Base-by-base conservation (phyloP, 225 moss, liverwort and hornwort genomes). In the Physcomitrium patens region DNA sequence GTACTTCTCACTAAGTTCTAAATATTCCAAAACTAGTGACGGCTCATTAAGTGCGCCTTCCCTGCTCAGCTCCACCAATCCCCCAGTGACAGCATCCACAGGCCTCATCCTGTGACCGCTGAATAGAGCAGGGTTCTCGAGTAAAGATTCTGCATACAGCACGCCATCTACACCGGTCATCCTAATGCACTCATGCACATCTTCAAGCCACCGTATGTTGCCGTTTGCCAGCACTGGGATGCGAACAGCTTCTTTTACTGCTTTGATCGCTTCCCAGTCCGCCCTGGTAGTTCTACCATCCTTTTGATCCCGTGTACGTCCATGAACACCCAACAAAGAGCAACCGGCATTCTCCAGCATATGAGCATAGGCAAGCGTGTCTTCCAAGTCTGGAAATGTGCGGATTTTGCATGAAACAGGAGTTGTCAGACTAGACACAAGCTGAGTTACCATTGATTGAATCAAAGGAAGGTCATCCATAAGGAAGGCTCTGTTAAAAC, bases 351-450 rank as follows among this genome's bases (percentile, higher is more conserved):
- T 82, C 69, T 97, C 90, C n/a, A 97, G 82, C 94, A 97, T 97
- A 44, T 55, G 86, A 6, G 94, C 94, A 47, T 94, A 97, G 0
- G 83, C 83, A 12, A 94, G 61, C 8, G 97, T 97, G 23, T 94
- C 85, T 69, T 85, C 86, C 12, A 90, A 58, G 68, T 90, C 83
- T 18, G 92, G 86, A 42, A 93, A 93, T 60, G 94, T 78, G 27
- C 97, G 91, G 57, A 97, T 94, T 67, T 97, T 94, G 78, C 97
- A 97, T 11, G 97, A 97, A 23, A 97, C 90, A 8, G 94, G 97
- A 24, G 87, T 83, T 56, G 69, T 73, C n/a, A 94, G 75, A 67
- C 81, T 85, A 20, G 79, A 80, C 19, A 91, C 87, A 47, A 99
- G 83, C 17, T 81, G 84, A 10, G 71, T 75, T 13, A 94, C 91